A percentile compares a stretch with the other conserved stretches of the same genome.
These are phyloP conservation scores for Ogataea pignaliae DNA, from an alignment of 805 yeast genomes.

Conservation along the genomic window DNA sequence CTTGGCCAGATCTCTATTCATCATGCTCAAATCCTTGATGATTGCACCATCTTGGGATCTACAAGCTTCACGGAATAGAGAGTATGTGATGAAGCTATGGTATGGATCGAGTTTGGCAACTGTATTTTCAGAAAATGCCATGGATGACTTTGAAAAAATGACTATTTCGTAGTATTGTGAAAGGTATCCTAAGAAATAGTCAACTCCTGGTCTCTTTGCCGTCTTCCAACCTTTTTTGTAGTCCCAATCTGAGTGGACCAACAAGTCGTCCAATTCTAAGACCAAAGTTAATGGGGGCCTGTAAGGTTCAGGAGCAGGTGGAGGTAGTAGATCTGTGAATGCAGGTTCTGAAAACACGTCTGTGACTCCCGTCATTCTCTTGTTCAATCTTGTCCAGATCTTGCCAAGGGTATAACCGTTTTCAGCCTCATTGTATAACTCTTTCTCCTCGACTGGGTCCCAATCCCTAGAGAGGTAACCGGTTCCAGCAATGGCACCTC, in stretches of 20 bases:
- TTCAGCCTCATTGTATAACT: slow-evolving; percentile 38
- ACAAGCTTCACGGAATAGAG: slow-evolving; percentile 87
- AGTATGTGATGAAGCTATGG: slow-evolving; percentile 82
- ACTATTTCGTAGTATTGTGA: slow-evolving; percentile 96
- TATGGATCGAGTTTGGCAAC: slow-evolving; percentile 90
- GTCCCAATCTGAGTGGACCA: slow-evolving; percentile 90
- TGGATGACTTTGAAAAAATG: slow-evolving; percentile 77
- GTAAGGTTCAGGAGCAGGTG: slow-evolving; percentile 84
- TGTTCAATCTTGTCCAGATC: slow-evolving; percentile 64
- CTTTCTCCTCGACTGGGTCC: slow-evolving; percentile 69
- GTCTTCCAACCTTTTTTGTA: slow-evolving; percentile 95
- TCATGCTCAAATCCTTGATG: slow-evolving; percentile 81
- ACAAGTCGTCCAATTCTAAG: slow-evolving; percentile 80
- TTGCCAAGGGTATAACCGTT: slow-evolving; percentile 66
- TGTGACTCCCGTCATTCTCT: slow-evolving; percentile 71
- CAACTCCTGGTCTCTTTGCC: slow-evolving; percentile 97
- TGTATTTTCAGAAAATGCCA: slow-evolving; percentile 79
- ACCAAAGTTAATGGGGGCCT: slow-evolving; percentile 91
- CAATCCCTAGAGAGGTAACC: slow-evolving; percentile 78
- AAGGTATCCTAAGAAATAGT: slow-evolving; percentile 90
- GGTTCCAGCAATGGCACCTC: slow-evolving; percentile 47
- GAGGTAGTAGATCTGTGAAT: slow-evolving; percentile 88
- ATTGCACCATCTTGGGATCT: slow-evolving; percentile 83
- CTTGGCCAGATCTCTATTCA: slow-evolving; percentile 88
- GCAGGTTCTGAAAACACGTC: slow-evolving; percentile 90